A percentile compares a stretch with the other conserved stretches of the same genome.
phyloP scores from a whole-genome alignment of 495 filamentous ascomycete species.

The Penicillium arizonense region DNA sequence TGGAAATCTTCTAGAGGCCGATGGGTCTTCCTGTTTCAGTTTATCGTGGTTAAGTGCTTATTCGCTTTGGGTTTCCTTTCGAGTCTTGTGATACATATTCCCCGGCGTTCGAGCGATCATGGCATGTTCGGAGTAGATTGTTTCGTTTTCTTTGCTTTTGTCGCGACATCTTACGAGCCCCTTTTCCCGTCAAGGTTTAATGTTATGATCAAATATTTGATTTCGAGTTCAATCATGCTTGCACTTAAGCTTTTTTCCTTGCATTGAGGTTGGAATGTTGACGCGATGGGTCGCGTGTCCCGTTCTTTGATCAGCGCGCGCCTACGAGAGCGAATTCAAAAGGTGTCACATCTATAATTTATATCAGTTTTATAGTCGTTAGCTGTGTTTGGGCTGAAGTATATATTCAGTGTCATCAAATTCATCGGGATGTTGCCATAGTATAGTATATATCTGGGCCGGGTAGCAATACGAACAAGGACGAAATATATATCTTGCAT shows the following conservation, averaged over 20 bases:
- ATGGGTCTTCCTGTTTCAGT: constrained; percentile 1
- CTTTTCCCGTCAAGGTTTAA: not conserved
- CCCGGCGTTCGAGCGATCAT: constrained; percentile 26
- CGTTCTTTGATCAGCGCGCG: too few relatives aligned
- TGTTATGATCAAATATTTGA: not conserved
- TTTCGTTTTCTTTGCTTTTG: not conserved
- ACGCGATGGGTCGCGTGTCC: constrained; percentile 1
- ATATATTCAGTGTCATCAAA: too few relatives aligned
- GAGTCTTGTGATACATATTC: constrained; percentile 19
- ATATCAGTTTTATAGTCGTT: too few relatives aligned
- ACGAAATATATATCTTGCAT: too few relatives aligned
- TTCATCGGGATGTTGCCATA: too few relatives aligned
- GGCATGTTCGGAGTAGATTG: constrained; percentile 22
- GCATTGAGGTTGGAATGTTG: not conserved
- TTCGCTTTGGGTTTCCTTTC: constrained; percentile 10
- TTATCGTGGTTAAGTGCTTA: not conserved
- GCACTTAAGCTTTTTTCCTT: not conserved
- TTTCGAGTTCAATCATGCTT: not conserved
- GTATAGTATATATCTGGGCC: too few relatives aligned
- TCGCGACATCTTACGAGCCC: not conserved
- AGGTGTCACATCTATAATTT: too few relatives aligned
- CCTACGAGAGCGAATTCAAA: too few relatives aligned
- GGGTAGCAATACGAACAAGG: too few relatives aligned
- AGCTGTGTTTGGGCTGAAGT: too few relatives aligned
- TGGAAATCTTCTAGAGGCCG: constrained; percentile 50